phyloP scores from a whole-genome alignment of 441 rosid species.

The Theobroma grandiflorum region DNA sequence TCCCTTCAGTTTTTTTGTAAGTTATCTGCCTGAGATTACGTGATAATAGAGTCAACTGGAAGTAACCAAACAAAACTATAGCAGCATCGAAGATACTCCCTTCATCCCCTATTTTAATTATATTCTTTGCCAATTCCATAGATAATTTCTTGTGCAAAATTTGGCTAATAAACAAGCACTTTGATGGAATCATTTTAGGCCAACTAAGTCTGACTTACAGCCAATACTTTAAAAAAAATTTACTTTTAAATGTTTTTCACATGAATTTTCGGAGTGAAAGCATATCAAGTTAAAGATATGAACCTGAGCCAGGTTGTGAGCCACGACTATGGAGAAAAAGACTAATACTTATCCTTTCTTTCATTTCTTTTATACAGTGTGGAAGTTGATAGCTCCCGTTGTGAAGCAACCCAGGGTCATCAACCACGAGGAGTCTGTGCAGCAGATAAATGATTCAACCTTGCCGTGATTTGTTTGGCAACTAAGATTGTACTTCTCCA shows the following conservation, averaged over 20 bases:
- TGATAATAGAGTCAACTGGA: not conserved
- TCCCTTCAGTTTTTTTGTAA: not conserved
- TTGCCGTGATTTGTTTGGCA: slow-evolving; percentile 21
- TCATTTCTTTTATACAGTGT: slow-evolving; percentile 55
- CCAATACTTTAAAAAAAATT: not conserved
- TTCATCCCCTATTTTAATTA: not conserved
- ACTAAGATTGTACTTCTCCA: not conserved
- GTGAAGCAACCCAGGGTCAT: slow-evolving; percentile 61
- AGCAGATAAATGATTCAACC: slow-evolving; percentile 35
- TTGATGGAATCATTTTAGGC: not conserved
- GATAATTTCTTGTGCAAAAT: not conserved
- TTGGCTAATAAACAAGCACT: not conserved
- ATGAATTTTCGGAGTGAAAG: not conserved
- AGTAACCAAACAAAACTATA: not conserved
- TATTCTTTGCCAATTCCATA: not conserved
- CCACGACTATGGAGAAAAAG: not conserved
- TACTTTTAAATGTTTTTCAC: not conserved
- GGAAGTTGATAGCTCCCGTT: slow-evolving; percentile 79
- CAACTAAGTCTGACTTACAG: not conserved
- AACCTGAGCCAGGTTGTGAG: not conserved
- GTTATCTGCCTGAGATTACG: not conserved
- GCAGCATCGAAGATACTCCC: not conserved
- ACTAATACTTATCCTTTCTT: not conserved
- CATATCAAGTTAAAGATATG: not conserved
- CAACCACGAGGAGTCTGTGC: slow-evolving; percentile 46